Base-by-base conservation (phyloP, 768 basidiomycete species). In the Neoboletus subvelutipes region DNA sequence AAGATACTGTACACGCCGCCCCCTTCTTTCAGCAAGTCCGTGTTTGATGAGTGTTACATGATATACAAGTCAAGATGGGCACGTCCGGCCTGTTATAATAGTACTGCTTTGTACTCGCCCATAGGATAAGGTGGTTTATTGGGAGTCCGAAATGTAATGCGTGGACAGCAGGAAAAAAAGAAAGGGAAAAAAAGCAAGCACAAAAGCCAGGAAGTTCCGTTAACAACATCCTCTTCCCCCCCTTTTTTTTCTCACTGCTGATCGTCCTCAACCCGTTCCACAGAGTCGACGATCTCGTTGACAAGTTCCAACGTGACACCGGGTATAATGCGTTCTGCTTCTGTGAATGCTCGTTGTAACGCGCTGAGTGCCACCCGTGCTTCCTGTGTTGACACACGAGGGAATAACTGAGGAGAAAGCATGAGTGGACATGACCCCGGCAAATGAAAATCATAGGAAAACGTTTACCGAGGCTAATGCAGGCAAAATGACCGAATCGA, bases 281-380 rank as follows among this genome's bases (percentile, higher is more conserved):
- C 92, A 15, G 91, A 92, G 70, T 94, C 92, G 24, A 94, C 91
- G 61, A 94, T 93, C 75, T 97, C 95, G 67, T 92, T 90, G 52
- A 97, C 90, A 48, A 98, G 80, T 58, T 96, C 96, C 75, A 90
- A 77, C 24, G 94, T 91, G 31, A 99, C 87, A 5, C 97, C 97
- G 9, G 97, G 97, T 63, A 98, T 97, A 54, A 93, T 88, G 57
- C 90, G 81, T 75, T 99, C 97, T 13, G 95, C 95, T 29, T 97
- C 93, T 28, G 92, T 91, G 67, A 98, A 95, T 3, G 97, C 95
- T 31, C 90, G 82, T 63, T 97, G 91, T 12, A 98, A 78, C 49
- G 90, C 82, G 56, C 87, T 89, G 50, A 99, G 80, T 20, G 91
- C 90, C 29, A 91, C 81, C 56, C 92, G 83, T 10, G 94, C 93